phyloP scores from a whole-genome alignment of 208 protist genomes.

The Trypanosoma mega region DNA sequence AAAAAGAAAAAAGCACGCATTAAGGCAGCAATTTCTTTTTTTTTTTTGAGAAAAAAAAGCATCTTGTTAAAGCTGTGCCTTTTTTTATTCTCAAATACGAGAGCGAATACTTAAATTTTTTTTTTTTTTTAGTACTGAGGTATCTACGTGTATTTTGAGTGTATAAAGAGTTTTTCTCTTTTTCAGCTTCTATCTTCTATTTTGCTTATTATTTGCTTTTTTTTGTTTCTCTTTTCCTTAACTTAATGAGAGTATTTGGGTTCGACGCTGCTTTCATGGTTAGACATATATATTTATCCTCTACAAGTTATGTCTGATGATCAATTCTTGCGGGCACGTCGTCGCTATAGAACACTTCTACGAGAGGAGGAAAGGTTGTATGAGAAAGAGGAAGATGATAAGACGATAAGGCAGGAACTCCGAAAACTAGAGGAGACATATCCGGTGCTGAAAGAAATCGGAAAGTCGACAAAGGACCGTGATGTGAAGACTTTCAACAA shows the following conservation, averaged over 20 bases:
- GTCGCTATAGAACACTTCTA: conserved; percentile 58
- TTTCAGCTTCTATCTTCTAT: no score
- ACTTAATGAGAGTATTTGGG: background rate
- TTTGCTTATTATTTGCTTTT: conserved; percentile 14
- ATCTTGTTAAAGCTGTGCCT: no score
- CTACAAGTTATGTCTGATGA: conserved; percentile 8
- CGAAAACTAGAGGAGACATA: conserved; percentile 42
- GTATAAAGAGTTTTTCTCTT: no score
- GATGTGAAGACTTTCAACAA: background rate
- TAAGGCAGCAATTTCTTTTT: conserved; percentile 14
- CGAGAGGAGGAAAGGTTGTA: conserved; percentile 35
- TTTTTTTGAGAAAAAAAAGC: no score
- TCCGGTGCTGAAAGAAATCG: conserved; percentile 23
- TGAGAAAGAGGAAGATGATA: conserved; percentile 27
- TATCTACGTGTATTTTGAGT: no score
- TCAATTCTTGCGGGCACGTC: conserved; percentile 32
- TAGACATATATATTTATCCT: no score
- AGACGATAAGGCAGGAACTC: conserved; percentile 30
- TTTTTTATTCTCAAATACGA: no score
- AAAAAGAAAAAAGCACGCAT: conserved; percentile 11
- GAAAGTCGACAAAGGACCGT: background rate
- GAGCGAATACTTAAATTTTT: no score
- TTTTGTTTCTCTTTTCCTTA: conserved; percentile 3
- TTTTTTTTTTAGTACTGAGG: no score
- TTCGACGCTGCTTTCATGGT: no score